These are phyloP conservation scores for Sapria himalayana DNA, from an alignment of 345 rosid genomes.

Conservation along the genomic window DNA sequence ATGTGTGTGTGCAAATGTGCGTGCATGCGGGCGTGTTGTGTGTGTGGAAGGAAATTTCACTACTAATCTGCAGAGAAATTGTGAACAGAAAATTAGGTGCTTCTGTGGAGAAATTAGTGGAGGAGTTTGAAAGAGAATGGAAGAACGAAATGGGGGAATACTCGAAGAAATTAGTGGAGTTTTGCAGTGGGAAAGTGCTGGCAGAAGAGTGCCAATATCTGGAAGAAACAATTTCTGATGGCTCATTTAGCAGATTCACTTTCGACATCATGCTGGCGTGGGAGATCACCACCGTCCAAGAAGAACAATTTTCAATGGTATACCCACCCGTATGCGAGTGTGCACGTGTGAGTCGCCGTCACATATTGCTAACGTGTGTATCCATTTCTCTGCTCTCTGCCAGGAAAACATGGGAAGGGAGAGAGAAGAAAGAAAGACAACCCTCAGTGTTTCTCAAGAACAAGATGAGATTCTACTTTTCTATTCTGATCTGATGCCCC, in stretches of 20 bases:
- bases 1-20: too few species aligned
- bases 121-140: slow-evolving; percentile 54
- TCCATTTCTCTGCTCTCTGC: slow-evolving; percentile 1
- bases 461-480: slow-evolving; percentile 64
- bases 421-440: slow-evolving; percentile 34
- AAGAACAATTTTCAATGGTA: slow-evolving; percentile 20
- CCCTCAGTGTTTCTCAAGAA: slow-evolving; percentile 16
- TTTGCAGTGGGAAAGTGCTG: slow-evolving; percentile 36
- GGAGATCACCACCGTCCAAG: slow-evolving; percentile 39
- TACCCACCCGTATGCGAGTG: too few species aligned
- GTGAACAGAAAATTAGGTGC: slow-evolving; percentile 39
- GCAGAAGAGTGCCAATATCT: slow-evolving; percentile 23
- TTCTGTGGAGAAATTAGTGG: slow-evolving; percentile 25
- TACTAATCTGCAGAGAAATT: too few species aligned
- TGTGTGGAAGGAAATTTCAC: too few species aligned
- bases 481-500: slow-evolving; percentile 76
- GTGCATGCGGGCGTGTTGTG: too few species aligned
- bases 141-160: slow-evolving; percentile 23
- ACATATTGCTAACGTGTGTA: not conserved
- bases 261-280: slow-evolving; percentile 83
- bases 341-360: not conserved
- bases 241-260: slow-evolving; percentile 43
- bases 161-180: slow-evolving; percentile 51
- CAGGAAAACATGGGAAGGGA: slow-evolving; percentile 50
- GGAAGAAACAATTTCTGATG: slow-evolving; percentile 38